A percentile compares a stretch with the other conserved stretches of the same genome.
Conservation (phyloP, 73 alveolate genomes). For the Uronychia binucleata region DNA sequence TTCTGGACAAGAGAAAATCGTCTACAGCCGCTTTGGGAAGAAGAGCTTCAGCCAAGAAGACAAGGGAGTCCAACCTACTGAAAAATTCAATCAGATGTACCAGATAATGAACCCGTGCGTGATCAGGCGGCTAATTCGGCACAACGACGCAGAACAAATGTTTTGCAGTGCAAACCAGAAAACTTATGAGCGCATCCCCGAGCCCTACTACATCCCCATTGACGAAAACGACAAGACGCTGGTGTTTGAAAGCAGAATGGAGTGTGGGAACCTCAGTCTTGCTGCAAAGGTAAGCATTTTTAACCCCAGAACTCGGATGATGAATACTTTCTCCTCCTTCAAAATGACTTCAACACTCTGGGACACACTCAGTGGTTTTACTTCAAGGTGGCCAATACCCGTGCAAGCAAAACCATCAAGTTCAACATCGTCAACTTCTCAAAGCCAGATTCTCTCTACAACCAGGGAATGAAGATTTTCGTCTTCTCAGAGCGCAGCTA, state of each 20-base stretch:
- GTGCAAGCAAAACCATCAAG: neutral
- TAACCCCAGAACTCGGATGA: slow-evolving; percentile 26
- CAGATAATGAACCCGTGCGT: neutral
- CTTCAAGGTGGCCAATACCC: slow-evolving; percentile 58
- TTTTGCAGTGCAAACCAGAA: neutral
- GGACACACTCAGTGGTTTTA: slow-evolving; percentile 85
- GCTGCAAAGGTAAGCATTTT: neutral
- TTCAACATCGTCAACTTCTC: slow-evolving; percentile 14
- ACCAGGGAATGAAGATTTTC: slow-evolving; percentile 40
- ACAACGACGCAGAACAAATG: neutral
- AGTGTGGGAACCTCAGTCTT: slow-evolving; percentile 52
- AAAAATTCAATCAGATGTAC: neutral
- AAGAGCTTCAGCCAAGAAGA: neutral
- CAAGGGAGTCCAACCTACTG: neutral
- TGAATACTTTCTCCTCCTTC: slow-evolving; percentile 68
- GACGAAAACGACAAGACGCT: slow-evolving; percentile 57
- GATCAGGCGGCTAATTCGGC: neutral
- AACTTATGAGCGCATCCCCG: slow-evolving; percentile 1
- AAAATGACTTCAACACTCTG: slow-evolving; percentile 70
- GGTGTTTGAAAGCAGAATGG: slow-evolving; percentile 74
- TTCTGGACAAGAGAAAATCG: neutral
- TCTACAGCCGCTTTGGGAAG: neutral
- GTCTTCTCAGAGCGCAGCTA: slow-evolving; percentile 3
- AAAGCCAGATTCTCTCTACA: slow-evolving; percentile 7
- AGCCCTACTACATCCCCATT: slow-evolving; percentile 27